Conservation (phyloP, 768 basidiomycete species). For the Mycena sanguinolenta region DNA sequence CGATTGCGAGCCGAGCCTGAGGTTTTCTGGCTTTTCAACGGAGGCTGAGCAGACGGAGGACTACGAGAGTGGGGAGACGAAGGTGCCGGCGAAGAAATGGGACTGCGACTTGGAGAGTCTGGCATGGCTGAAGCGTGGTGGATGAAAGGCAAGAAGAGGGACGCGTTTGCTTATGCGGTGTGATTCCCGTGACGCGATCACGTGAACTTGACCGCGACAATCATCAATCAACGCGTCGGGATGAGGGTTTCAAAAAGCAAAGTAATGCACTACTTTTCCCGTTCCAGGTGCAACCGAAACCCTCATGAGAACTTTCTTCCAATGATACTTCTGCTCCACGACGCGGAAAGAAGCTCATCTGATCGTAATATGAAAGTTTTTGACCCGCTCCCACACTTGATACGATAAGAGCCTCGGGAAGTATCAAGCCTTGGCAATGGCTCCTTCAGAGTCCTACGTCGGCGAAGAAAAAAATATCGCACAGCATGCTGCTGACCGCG, state of each 20-base stretch:
- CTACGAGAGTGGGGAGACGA: constrained; percentile 24
- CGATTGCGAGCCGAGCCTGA: constrained; percentile 10
- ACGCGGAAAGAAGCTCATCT: not conserved
- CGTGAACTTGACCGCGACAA: not conserved
- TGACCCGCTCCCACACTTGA: not conserved
- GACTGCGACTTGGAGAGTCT: constrained; percentile 25
- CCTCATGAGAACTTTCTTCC: constrained; percentile 1
- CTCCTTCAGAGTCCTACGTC: constrained; percentile 6
- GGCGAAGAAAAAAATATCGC: constrained; percentile 8
- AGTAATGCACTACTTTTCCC: not conserved
- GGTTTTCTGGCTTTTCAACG: not conserved
- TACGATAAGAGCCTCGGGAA: constrained; percentile 11
- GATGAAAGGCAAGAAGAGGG: not conserved
- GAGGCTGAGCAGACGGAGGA: constrained; percentile 28
- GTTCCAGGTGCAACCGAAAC: too few species aligned
- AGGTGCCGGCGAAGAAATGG: not conserved
- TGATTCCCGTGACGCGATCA: constrained; percentile 13
- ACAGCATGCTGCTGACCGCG: not conserved
- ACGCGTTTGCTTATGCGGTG: too few species aligned
- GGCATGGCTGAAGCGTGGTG: constrained; percentile 1
- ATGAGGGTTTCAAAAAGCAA: too few species aligned
- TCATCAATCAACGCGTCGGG: too few species aligned
- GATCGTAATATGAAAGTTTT: constrained; percentile 3
- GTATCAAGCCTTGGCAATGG: not conserved
- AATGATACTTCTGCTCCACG: not conserved